Conservation (phyloP, 352 stramenopile genomes). For the Globisporangium okanoganense region DNA sequence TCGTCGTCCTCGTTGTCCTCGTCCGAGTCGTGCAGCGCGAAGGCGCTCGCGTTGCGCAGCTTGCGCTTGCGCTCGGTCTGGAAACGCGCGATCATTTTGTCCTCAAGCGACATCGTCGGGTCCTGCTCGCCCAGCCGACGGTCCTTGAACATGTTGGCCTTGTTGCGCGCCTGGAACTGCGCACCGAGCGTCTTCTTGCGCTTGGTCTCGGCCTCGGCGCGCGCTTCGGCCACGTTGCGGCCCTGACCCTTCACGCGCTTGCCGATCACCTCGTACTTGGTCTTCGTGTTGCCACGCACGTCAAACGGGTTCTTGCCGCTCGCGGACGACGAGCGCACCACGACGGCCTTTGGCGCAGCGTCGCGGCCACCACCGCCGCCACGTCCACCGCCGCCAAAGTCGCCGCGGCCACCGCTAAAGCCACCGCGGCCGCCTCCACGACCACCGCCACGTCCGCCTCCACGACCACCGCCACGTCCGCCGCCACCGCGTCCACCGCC, state of each 20-base stretch:
- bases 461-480: constrained; percentile 4
- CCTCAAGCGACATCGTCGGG: constrained; percentile 82
- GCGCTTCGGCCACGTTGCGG: constrained; percentile 84
- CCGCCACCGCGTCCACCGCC: constrained; percentile 2
- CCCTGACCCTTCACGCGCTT: constrained; percentile 85
- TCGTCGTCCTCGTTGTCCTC: constrained; percentile 65
- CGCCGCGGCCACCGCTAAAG: constrained; percentile 12
- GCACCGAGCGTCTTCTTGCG: constrained; percentile 81
- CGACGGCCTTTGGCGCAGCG: constrained; percentile 18
- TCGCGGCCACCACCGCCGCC: not conserved
- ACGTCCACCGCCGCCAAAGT: not conserved
- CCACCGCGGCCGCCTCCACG: constrained; percentile 19
- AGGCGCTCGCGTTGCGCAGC: constrained; percentile 68
- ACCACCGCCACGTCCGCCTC: not conserved
- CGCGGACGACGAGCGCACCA: constrained; percentile 18
- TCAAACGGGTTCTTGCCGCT: constrained; percentile 87
- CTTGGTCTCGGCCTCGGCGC: constrained; percentile 78
- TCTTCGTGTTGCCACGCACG: constrained; percentile 76
- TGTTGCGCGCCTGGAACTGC: constrained; percentile 82
- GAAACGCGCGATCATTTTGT: constrained; percentile 92
- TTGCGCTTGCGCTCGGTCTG: constrained; percentile 87
- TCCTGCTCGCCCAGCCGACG: constrained; percentile 82
- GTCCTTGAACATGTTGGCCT: constrained; percentile 89
- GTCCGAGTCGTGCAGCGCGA: constrained; percentile 78
- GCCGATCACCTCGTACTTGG: constrained; percentile 91